Evolutionary conservation across 176 grass and related monocot species (phyloP), one percentile per base, ranked within the genome.

Genomic region (Chloris gayana): DNA sequence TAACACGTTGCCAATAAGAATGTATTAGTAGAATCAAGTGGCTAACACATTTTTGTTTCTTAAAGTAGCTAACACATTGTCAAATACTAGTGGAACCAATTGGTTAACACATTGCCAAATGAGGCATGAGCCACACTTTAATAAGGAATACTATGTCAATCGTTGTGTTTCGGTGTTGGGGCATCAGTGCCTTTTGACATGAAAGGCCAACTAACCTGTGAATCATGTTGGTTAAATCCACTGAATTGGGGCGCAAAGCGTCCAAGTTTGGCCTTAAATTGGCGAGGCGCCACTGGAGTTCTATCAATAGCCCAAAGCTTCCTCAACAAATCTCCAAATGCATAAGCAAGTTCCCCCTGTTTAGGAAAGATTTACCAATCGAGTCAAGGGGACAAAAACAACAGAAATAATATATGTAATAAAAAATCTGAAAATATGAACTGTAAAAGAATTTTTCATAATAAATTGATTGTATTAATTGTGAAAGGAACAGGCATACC

Each of bases 211-310:
- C 77, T 80, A 37, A 98, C 96, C 88, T 99, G 96, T 54, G 96
- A 98, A 86, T 99, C 96, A 77, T 99, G 96, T 91, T 95, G 96
- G 69, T 93, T 99, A 82, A 85, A 99, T 29, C 96, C 92, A 89
- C 86, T 87, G 68, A 99, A 99, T 77, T 95, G 96, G 29, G 92
- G 96, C 7, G 96, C 90, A 88, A 95, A 99, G 41, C 88, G 86
- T n/a, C 79, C 84, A 84, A 99, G 90, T 65, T 69, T 95, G 70
- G 71, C 42, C 82, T 99, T 99, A 70, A 99, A 99, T 69, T 86
- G 86, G 68, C 82, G 86, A 76, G 96, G 92, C 3, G 72, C 58
- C 46, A 91, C 93, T 24, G 92, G 85, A 12, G 79, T 87, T 86
- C 87, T 95, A 9, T 99, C 96, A 68, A 83, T 56, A 81, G 88